Conservation (phyloP, 2,329 filamentous ascomycete species). For the Leptodontidium sp. region DNA sequence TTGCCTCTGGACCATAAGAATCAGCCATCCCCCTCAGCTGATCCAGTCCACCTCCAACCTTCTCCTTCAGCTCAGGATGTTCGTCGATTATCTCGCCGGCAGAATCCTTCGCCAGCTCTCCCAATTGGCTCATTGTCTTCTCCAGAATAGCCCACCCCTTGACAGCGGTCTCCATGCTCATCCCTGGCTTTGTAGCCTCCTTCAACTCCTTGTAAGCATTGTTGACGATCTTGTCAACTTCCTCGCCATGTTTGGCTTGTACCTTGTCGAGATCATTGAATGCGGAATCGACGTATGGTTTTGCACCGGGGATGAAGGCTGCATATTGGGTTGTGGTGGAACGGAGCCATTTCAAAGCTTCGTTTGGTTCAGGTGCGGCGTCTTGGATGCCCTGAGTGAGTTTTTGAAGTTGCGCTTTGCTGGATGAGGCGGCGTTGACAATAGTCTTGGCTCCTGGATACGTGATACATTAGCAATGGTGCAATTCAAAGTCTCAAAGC, state of each 20-base stretch:
- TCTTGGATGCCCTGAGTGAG: constrained; percentile 68
- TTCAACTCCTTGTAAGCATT: constrained; percentile 75
- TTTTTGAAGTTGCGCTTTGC: constrained; percentile 66
- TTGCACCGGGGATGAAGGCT: constrained; percentile 74
- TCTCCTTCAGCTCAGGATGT: constrained; percentile 76
- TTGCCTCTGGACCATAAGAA: constrained; percentile 76
- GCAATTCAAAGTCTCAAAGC: not conserved
- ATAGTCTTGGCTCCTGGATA: constrained; percentile 45
- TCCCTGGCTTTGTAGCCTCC: constrained; percentile 63
- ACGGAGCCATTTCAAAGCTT: constrained; percentile 72
- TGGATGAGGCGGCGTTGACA: constrained; percentile 59
- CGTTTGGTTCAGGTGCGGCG: constrained; percentile 69
- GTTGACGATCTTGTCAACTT: constrained; percentile 73
- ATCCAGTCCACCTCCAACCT: constrained; percentile 72
- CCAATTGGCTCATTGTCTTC: constrained; percentile 67
- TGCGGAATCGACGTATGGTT: constrained; percentile 70
- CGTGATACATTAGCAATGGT: not conserved
- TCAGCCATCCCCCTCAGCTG: constrained; percentile 75
- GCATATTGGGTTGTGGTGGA: constrained; percentile 74
- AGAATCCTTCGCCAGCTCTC: constrained; percentile 68
- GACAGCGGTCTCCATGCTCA: constrained; percentile 68
- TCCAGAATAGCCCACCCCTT: constrained; percentile 69
- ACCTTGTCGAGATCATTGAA: constrained; percentile 77
- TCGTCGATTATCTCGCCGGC: constrained; percentile 73
- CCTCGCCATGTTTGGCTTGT: constrained; percentile 70